Conservation (phyloP, 108 stramenopile species). For the Fragilaria crotonensis region DNA sequence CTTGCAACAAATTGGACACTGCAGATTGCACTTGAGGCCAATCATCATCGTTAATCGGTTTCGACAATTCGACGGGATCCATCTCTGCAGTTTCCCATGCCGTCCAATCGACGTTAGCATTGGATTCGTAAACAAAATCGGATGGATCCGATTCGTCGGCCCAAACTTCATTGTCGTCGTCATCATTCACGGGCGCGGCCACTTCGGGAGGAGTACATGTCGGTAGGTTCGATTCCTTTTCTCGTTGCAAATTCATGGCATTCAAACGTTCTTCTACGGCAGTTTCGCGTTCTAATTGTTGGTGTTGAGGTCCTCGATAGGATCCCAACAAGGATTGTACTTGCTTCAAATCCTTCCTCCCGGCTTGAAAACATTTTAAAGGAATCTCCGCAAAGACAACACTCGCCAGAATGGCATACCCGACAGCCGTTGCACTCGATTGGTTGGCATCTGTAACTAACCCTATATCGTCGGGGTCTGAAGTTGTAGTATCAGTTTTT, state of each 20-base stretch:
- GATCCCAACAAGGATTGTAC: slow-evolving; percentile 17
- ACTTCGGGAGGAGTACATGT: neutral
- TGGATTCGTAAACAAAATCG: slow-evolving; percentile 36
- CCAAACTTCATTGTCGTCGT: slow-evolving; percentile 26
- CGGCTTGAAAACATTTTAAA: slow-evolving; percentile 19
- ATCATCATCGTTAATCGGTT: neutral
- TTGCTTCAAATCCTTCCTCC: neutral
- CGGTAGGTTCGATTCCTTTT: neutral
- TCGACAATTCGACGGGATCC: slow-evolving; percentile 15
- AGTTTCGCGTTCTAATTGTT: neutral
- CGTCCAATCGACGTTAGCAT: neutral
- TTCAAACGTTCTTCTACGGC: neutral
- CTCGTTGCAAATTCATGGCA: neutral
- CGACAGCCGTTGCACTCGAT: slow-evolving; percentile 2
- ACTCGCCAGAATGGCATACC: slow-evolving; percentile 26
- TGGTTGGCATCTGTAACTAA: neutral
- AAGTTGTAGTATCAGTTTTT: neutral
- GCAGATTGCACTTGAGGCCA: slow-evolving; percentile 7
- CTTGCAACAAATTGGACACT: slow-evolving; percentile 5
- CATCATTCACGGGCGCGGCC: neutral
- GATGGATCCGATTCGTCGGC: slow-evolving; percentile 42
- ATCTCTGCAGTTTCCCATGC: slow-evolving; percentile 3
- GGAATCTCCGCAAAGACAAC: slow-evolving; percentile 19
- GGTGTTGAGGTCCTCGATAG: slow-evolving; percentile 1
- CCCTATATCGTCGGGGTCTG: neutral